Base-by-base conservation (phyloP, 352 stramenopile genomes). In the Phytophthora fragariae region DNA sequence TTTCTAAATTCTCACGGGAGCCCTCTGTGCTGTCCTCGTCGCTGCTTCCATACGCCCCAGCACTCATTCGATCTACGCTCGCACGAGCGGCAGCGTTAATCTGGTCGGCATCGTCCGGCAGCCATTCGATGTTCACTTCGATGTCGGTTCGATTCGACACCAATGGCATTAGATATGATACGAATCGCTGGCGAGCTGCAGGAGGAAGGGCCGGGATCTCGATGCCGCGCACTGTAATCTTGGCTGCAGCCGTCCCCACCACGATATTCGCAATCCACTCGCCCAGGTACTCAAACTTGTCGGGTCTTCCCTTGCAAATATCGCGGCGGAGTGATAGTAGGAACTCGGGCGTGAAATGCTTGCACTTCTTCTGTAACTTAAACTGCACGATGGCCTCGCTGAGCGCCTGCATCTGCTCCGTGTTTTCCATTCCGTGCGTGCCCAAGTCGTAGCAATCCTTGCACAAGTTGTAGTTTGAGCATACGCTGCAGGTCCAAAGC, bases 281-380 rank as follows among this genome's bases (percentile, higher is more conserved):
- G 31, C 89, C 87, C 47, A 95, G 72, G 63, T 95, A 93, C 70
- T 95, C 83, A 60, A 95, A 92, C 75, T 95, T 95, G 78, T 92
- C 86, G 0, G 86, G 80, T 39, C 87, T 76, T 57, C 81, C 83
- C 68, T 95, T 95, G 78, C 88, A 95, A 33, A 95, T 86, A 75
- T 95, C 88, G 1, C 80, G 82, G 8, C 82, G 86, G 33, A 95
- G 83, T 21, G 88, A 93, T 6, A 89, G 54, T 4, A 95, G 67
- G 44, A 95, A 93, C 65, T 92, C 85, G 31, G 73, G 70, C n/a
- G 84, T 92, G 56, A 95, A 92, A 14, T 79, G 71, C 69, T 92
- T 94, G 79, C 87, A 95, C 68, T 86, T 83, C 67, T 92, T 90
- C 70, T 85, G 72, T 29, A 95, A 66, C 56, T 92, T 91, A 72